Evolutionary conservation across 345 rosid species (phyloP).

Genomic region (Euclidium syriacum): DNA sequence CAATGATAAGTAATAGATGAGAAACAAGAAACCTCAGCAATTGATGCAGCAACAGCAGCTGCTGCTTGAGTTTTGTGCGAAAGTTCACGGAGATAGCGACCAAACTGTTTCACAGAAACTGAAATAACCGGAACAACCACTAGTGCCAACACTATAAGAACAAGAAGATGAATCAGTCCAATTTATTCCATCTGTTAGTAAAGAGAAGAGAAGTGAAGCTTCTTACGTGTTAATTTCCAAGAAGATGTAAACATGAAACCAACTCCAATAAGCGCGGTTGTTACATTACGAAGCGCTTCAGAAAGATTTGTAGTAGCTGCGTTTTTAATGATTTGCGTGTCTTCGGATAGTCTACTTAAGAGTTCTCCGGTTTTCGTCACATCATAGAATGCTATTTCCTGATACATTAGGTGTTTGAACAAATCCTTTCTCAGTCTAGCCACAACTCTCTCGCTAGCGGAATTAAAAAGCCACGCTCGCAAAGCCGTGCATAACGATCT

Average conservation of each 20-base stretch:
- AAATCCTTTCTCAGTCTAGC: constrained; percentile 56
- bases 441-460: constrained; percentile 62
- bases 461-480: constrained; percentile 55
- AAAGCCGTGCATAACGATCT: constrained; percentile 57
- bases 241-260: constrained; percentile 65
- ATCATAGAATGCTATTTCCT: constrained; percentile 65
- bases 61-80: constrained; percentile 95
- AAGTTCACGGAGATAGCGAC: constrained; percentile 84
- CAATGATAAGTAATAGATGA: neutral
- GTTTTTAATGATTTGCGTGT: constrained; percentile 63
- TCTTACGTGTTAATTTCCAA: constrained; percentile 59
- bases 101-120: constrained; percentile 60
- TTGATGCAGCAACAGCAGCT: constrained; percentile 90
- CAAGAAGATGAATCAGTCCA: neutral
- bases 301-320: constrained; percentile 70
- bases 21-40: constrained; percentile 62
- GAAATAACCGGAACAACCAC: constrained; percentile 78
- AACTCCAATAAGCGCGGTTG: constrained; percentile 53
- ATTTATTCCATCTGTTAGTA: neutral
- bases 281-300: constrained; percentile 53
- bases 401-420: constrained; percentile 51
- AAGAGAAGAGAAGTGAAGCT: neutral
- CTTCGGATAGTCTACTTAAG: constrained; percentile 60
- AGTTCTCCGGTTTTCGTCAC: constrained; percentile 66
- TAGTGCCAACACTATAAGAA: constrained; percentile 67